Percentiles rank a stretch among this genome's conserved stretches.
These are phyloP conservation scores for Penicillium sp. DNA, from an alignment of 2,329 filamentous ascomycete species.

Conservation along the genomic window DNA sequence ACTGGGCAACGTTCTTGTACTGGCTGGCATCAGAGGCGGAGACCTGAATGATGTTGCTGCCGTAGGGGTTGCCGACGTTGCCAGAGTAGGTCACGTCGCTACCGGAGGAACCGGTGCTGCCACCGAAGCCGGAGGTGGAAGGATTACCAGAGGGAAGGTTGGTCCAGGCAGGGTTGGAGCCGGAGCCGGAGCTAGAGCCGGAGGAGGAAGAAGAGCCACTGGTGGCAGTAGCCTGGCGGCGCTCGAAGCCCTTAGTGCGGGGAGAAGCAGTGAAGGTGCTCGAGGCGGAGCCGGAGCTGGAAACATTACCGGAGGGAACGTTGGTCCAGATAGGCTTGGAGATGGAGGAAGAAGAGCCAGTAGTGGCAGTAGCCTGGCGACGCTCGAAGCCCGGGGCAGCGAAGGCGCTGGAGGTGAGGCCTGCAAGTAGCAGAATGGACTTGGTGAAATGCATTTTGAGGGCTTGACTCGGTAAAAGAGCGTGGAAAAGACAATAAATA, in stretches of 20 bases:
- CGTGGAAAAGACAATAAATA: background rate
- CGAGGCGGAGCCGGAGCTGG: too few relatives aligned
- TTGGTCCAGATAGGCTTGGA: too few relatives aligned
- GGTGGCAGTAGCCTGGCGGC: conserved; percentile 19
- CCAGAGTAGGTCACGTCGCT: conserved; percentile 32
- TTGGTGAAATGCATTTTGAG: conserved; percentile 31
- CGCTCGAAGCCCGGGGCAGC: conserved; percentile 19
- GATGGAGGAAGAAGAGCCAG: background rate
- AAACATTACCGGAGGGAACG: too few relatives aligned
- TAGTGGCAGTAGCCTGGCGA: conserved; percentile 17
- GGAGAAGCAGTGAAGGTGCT: conserved; percentile 7
- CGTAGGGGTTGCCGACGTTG: conserved; percentile 38
- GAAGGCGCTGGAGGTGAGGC: conserved; percentile 23
- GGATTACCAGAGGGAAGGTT: conserved; percentile 17
- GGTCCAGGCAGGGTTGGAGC: conserved; percentile 15
- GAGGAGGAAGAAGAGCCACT: conserved; percentile 1
- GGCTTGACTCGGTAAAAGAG: conserved; percentile 9
- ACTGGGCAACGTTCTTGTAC: conserved; percentile 36
- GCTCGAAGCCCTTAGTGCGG: conserved; percentile 19
- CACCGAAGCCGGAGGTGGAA: conserved; percentile 34
- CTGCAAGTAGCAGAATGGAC: conserved; percentile 32
- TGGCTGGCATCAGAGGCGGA: conserved; percentile 24
- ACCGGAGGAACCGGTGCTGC: conserved; percentile 19
- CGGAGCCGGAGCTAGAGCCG: conserved; percentile 1
- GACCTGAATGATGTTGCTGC: conserved; percentile 41